These are phyloP conservation scores for Colletotrichum acutatum DNA, from an alignment of 2,329 filamentous ascomycete species.

Conservation along the genomic window DNA sequence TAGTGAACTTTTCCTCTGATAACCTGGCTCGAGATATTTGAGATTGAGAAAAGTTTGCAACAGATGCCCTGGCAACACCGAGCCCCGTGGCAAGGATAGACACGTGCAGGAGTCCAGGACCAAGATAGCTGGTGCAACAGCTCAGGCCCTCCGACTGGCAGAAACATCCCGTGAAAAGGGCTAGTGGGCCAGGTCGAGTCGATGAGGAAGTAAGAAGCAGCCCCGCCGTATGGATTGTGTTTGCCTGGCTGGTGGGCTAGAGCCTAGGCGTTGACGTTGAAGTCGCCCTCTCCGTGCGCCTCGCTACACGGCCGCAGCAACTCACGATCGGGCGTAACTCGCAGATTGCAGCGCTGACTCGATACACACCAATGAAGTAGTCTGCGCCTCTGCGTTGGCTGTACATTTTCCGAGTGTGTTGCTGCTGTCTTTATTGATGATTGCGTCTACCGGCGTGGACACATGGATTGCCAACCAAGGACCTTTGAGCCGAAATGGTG, in stretches of 20 bases:
- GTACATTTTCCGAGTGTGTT: background rate
- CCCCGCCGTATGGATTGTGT: background rate
- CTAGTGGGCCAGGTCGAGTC: background rate
- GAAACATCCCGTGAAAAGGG: constrained; percentile 27
- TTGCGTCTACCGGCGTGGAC: background rate
- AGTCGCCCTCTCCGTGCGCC: constrained; percentile 13
- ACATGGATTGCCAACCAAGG: background rate
- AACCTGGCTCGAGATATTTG: background rate
- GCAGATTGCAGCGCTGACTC: constrained; percentile 20
- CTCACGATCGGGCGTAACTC: constrained; percentile 9
- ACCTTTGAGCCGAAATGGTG: constrained; percentile 1
- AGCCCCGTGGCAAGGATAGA: constrained; percentile 5
- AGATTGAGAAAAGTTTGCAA: constrained; percentile 4
- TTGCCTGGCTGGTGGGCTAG: background rate
- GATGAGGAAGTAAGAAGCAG: background rate
- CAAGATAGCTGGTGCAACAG: constrained; percentile 13
- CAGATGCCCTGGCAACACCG: constrained; percentile 16
- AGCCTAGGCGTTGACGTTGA: background rate
- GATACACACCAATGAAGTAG: background rate
- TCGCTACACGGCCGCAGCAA: background rate
- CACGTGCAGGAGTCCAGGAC: constrained; percentile 33
- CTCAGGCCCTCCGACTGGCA: constrained; percentile 22
- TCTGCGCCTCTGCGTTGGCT: background rate
- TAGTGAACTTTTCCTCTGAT: background rate
- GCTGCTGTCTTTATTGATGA: background rate